Conservation (phyloP, 164 flowering plant genomes). For the Vitis amurensis region DNA sequence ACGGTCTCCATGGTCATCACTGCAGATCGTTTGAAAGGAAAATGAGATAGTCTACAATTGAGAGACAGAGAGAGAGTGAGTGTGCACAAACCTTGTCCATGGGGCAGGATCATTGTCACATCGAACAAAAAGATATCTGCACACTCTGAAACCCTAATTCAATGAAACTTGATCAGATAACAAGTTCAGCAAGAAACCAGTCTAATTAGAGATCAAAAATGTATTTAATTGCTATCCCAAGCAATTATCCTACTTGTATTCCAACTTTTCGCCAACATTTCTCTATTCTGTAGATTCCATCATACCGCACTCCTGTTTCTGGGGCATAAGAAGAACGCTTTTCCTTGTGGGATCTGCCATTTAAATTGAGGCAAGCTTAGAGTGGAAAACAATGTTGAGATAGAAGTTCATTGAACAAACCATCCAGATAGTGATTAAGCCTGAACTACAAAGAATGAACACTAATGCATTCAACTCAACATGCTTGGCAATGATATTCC, state of each 20-base stretch:
- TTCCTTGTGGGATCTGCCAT: slow-evolving; percentile 75
- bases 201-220: background rate
- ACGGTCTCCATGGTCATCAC: slow-evolving; percentile 87
- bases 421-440: too few relatives aligned
- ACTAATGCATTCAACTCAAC: too few relatives aligned
- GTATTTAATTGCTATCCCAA: background rate
- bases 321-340: slow-evolving; percentile 93
- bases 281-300: slow-evolving; percentile 87
- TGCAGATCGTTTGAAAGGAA: slow-evolving; percentile 22
- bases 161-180: slow-evolving; percentile 6
- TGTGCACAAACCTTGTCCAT: slow-evolving; percentile 71
- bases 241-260: slow-evolving; percentile 42
- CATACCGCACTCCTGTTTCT: slow-evolving; percentile 74
- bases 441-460: too few relatives aligned
- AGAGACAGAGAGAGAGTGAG: background rate
- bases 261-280: slow-evolving; percentile 90
- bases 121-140: slow-evolving; percentile 84
- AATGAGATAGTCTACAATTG: background rate
- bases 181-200: background rate
- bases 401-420: too few relatives aligned
- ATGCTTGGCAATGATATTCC: too few relatives aligned
- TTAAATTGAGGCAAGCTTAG: background rate
- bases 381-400: background rate
- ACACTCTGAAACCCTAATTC: slow-evolving; percentile 65
- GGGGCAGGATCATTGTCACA: slow-evolving; percentile 97